Evolutionary conservation across 495 filamentous ascomycete genomes (phyloP), one percentile per base, ranked within the genome.

Genomic region (Chaetomidium leptoderma): DNA sequence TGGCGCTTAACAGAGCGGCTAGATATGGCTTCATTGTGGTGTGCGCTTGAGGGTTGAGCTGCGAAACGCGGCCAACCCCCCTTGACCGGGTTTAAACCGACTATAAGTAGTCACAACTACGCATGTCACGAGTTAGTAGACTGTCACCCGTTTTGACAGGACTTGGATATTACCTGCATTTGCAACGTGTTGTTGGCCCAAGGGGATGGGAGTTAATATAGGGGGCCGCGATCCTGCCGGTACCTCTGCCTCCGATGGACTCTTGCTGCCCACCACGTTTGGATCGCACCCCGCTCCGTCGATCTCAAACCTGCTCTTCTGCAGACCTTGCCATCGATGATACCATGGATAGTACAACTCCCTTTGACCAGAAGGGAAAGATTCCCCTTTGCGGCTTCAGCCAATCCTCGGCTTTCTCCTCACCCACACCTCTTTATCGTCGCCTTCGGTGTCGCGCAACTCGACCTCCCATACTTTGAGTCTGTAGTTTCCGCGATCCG

Each of bases 401-500:
- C 75, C 74, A 10, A 76, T 74, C 37, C 72, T 70, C 49, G 70
- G 73, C 60, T 73, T 76, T 45, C 71, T 69, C 55, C 75, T 66
- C 39, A 85, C 77, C 81, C 80, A 84, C 11, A 85, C 79, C 60
- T 82, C 80, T 58, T 81, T 70, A 3, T 81, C 75, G 4, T 55
- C 62, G 17, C 49, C 61, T 10, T 37, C 26, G 23, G 37, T 13
- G 14, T 64, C 66, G 10, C 82, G 75, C 33, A 84, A 54, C 53
- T 84, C 72, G 4, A 83, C 76, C 61, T 85, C 82, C 82, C 81
- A 85, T 32, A 79, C 65, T 51, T 79, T 79, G 19, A 85, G 69
- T 63, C 71, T 76, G 62, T 84, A 84, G 55, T 72, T 83, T n/a
- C 76, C 79, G 1, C 80, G 76, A 55, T 85, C 82, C 5, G 72